Evolutionary conservation across 306 rosid genomes (phyloP), one percentile per base, ranked within the genome.

Genomic region (Acmispon strigosus): DNA sequence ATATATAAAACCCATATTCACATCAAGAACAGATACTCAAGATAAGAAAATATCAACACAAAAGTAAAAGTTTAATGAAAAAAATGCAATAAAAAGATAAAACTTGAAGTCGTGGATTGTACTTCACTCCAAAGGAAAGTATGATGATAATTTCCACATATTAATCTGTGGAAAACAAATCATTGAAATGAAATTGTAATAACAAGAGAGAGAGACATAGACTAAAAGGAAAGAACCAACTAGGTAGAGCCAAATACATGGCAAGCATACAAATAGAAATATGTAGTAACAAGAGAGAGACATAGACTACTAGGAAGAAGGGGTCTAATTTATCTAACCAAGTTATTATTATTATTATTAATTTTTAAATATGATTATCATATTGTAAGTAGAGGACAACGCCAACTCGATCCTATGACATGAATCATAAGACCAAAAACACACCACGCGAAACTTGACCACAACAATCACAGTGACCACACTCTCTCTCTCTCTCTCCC

Each of bases 381-480:
- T 55, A 11, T 50, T 50, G 24, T 22, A 17, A 63, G 17, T 10
- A 53, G 48, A 51, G 44, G 65, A 74, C 15, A 43, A 18, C 9
- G 58, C 66, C 51, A 74, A 55, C 60, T 64, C 52, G 44, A 65
- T 76, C 69, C 59, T 19, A 69, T 7, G 72, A 62, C 1, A 77
- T 69, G 76, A 76, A 67, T 55, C 73, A 70, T 27, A 71, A 53
- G 47, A 50, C 70, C 66, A 18, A 43, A 49, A 70, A 62, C 69
- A 27, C 65, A 69, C 79, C 80, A 78, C 78, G 69, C 81, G 81
- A 27, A 81, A 67, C 86, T 70, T 63, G 72, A 70, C 72, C 48
- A 24, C 60, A 42, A 27, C 34, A 27, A 27, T 36, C 29, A 42
- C 70, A 60, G 24, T 49, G 11, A 51, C 72, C 51, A 13, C 12